These are phyloP conservation scores for Madurella fahalii DNA, from an alignment of 2,329 filamentous ascomycete species.

Conservation along the genomic window DNA sequence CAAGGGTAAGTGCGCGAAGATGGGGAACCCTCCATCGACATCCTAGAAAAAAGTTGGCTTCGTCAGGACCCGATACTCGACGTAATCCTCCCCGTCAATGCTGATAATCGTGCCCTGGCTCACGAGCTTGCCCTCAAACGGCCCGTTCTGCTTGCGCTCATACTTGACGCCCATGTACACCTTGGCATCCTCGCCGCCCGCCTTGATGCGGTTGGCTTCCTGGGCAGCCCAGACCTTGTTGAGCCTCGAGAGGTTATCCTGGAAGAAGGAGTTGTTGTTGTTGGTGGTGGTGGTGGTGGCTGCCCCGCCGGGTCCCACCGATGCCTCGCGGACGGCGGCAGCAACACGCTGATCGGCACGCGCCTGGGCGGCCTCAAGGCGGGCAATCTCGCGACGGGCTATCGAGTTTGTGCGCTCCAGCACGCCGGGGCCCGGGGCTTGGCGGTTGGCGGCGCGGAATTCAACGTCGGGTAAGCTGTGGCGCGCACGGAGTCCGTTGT, in stretches of 20 bases:
- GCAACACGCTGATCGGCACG: slow-evolving; percentile 47
- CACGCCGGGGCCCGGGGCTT: slow-evolving; percentile 27
- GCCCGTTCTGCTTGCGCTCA: slow-evolving; percentile 56
- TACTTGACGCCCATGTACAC: slow-evolving; percentile 59
- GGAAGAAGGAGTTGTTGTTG: slow-evolving; percentile 9
- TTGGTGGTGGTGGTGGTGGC: too few relatives aligned
- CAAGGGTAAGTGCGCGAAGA: too few relatives aligned
- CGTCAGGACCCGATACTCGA: slow-evolving; percentile 62
- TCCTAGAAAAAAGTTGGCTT: slow-evolving; percentile 57
- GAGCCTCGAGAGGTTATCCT: slow-evolving; percentile 47
- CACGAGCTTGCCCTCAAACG: slow-evolving; percentile 60
- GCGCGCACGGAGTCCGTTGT: slow-evolving; percentile 28
- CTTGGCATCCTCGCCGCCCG: slow-evolving; percentile 49
- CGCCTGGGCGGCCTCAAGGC: slow-evolving; percentile 48
- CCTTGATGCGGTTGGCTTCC: slow-evolving; percentile 44
- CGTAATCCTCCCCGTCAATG: slow-evolving; percentile 64
- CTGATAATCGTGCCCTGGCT: slow-evolving; percentile 58
- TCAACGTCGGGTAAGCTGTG: slow-evolving; percentile 36
- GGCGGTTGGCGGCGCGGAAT: slow-evolving; percentile 34
- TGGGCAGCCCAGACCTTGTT: slow-evolving; percentile 55
- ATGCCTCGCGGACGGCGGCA: slow-evolving; percentile 38
- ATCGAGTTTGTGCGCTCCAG: slow-evolving; percentile 47
- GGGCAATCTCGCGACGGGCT: slow-evolving; percentile 49
- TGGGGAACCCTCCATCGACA: too few relatives aligned
- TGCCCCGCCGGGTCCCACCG: slow-evolving; percentile 23